Evolutionary conservation across 2,329 filamentous ascomycete species (phyloP), one percentile per base, ranked within the genome.

Genomic region (Phialophora macrospora): DNA sequence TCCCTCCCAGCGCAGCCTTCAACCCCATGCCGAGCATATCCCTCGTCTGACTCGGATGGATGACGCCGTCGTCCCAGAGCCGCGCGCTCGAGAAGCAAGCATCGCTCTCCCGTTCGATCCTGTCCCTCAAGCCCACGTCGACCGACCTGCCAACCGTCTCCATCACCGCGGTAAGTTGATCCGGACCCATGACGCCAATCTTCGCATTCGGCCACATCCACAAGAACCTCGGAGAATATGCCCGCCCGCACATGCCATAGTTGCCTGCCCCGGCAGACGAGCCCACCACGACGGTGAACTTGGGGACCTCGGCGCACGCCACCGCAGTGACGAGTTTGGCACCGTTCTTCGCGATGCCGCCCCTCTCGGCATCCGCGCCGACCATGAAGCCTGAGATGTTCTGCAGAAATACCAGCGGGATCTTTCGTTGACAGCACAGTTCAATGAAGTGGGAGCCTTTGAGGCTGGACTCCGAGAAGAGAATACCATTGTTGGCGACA

Each of bases 381-480:
- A 99, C 95, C 95, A 99, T 99, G 85, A 99, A 99, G 51, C 95
- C 95, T 5, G 89, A 90, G 76, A 99, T 98, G 78, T 99, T 98
- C 77, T 99, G 95, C 22, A 99, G 82, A 80, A 98, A 98, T 58
- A 98, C 85, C 9, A 98, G 83, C 0, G 95, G 94, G 63, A 98
- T 91, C 61, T 91, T 88, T 63, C 95, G 90, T 79, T 97, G 93
- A 32, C 90, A 85, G 81, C 94, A 98, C 4, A 99, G 87, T 79
- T 99, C 92, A 73, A 98, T 92, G 78, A 99, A 99, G 80, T 99
- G 95, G 0, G 95, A 93, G 41, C 93, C 95, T 80, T 99, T 99
- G 68, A 97, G 84, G 8, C 92, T 89, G 9, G 91, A 93, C 59
- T 93, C 87, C 62, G 91, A 92, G 82, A 98, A 96, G 6, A 99